Evolutionary conservation across 345 rosid genomes (phyloP), one percentile per base, ranked within the genome.

Genomic region (Moringa oleifera): DNA sequence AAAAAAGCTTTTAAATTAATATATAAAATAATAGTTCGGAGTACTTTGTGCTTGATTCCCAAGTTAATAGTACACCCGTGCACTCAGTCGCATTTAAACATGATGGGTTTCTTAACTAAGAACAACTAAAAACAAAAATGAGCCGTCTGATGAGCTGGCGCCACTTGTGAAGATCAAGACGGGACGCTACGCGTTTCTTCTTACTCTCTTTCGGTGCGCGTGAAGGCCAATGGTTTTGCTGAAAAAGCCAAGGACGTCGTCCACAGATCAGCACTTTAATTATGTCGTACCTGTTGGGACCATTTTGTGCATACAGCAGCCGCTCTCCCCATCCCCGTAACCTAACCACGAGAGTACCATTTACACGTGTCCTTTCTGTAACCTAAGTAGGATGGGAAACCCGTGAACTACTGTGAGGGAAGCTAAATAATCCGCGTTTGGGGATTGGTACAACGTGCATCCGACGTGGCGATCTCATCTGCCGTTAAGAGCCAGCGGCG

Each of bases 401-500:
- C 47, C 47, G 47, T 41, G 13, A 41, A 41, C 6, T 4, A 1
- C 6, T 41, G 6, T 41, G 47, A 41, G 1, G 47, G 16, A 11
- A 41, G 47, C 1, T 41, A 41, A 5, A 15, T 41, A 2, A 15
- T 41, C 21, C 21, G 49, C 21, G 6, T n/a, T 28, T 8, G 23
- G 10, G 59, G 60, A 57, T 61, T 31, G 61, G 63, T 20, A 15
- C 68, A 55, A 19, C 70, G 63, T 68, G 71, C 75, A 69, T 67
- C 79, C 23, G 28, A 76, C 83, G 85, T 78, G 85, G 81, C 24
- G 23, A 2, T 28, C 7, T 8, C 5, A 68, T 79, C 74, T 0
- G 20, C 51, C 63, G 68, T 62, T 20, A 41, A 23, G 36, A 55
- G 12, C 2, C 28, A 23, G 31, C 63, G 25, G 23, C 21, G 7